Percentiles rank a stretch among this genome's conserved stretches.
phyloP scores from a whole-genome alignment of 345 rosid species.

The Rubroshorea leprosula region DNA sequence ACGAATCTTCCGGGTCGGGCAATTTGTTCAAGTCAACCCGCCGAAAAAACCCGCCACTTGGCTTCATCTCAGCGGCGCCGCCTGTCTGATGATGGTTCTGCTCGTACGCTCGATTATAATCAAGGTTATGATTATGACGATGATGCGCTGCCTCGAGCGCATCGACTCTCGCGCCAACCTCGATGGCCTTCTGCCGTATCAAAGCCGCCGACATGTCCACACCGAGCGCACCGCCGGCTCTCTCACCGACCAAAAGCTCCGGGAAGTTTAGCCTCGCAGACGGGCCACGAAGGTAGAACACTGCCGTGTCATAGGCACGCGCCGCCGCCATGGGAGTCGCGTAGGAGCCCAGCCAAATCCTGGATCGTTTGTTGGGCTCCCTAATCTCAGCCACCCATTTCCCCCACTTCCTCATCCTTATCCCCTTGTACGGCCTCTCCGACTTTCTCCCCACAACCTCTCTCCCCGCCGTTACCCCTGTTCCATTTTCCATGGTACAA shows the following conservation, averaged over 20 bases:
- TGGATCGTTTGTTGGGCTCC: slow-evolving; percentile 88
- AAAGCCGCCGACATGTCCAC: slow-evolving; percentile 80
- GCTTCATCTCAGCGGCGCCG: slow-evolving; percentile 30
- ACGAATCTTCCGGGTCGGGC: slow-evolving; percentile 91
- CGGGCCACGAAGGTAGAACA: slow-evolving; percentile 82
- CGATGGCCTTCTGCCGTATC: slow-evolving; percentile 81
- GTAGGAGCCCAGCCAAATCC: slow-evolving; percentile 98
- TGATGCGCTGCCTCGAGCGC: slow-evolving; percentile 56
- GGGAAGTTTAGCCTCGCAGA: slow-evolving; percentile 95
- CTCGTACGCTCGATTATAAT: slow-evolving; percentile 2
- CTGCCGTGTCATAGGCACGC: slow-evolving; percentile 95
- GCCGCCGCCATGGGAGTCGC: slow-evolving; percentile 94
- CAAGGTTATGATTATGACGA: slow-evolving; percentile 22
- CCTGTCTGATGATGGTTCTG: slow-evolving; percentile 8
- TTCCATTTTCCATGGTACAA: slow-evolving; percentile 33
- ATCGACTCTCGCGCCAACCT: slow-evolving; percentile 90
- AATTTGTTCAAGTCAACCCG: slow-evolving; percentile 86
- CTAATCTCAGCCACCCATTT: slow-evolving; percentile 99
- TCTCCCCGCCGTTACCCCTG: slow-evolving; percentile 21
- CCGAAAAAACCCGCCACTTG: slow-evolving; percentile 38
- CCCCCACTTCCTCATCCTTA: slow-evolving; percentile 99
- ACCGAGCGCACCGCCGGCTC: slow-evolving; percentile 19
- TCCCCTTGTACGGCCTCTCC: slow-evolving; percentile 76
- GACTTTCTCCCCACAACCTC: slow-evolving; percentile 22
- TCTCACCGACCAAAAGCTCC: slow-evolving; percentile 57